Evolutionary conservation across 1,284 basidiomycete species (phyloP).

Genomic region (Ceratobasidium sp.): DNA sequence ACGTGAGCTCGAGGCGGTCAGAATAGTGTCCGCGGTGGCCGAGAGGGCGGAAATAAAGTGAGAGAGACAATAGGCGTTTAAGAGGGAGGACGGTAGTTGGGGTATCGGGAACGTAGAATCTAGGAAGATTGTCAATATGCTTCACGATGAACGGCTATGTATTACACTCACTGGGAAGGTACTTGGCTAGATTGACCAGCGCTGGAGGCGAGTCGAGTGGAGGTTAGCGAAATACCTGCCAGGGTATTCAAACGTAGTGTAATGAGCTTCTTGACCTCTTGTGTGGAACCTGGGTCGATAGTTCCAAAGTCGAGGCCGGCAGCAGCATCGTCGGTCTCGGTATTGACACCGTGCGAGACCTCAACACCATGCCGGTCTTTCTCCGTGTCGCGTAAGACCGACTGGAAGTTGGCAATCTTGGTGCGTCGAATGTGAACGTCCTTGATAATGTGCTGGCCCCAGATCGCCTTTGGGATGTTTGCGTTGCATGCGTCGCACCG

Average conservation of each 20-base stretch:
- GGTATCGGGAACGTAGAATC: slow-evolving; percentile 46
- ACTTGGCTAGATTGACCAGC: slow-evolving; percentile 35
- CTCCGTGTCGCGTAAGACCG: slow-evolving; percentile 61
- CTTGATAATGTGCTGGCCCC: slow-evolving; percentile 56
- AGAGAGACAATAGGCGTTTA: slow-evolving; percentile 29
- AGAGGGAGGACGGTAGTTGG: slow-evolving; percentile 18
- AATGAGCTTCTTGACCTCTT: slow-evolving; percentile 48
- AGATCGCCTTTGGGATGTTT: slow-evolving; percentile 55
- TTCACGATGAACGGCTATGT: slow-evolving; percentile 9
- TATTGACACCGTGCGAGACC: slow-evolving; percentile 50
- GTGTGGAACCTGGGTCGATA: slow-evolving; percentile 52
- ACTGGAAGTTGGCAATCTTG: slow-evolving; percentile 57
- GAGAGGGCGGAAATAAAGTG: slow-evolving; percentile 46
- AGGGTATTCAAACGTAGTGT: slow-evolving; percentile 49
- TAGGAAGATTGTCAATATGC: slow-evolving; percentile 26
- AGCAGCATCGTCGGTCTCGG: slow-evolving; percentile 51
- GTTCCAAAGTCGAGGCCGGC: slow-evolving; percentile 60
- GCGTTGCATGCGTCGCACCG: slow-evolving; percentile 62
- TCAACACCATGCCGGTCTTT: slow-evolving; percentile 63
- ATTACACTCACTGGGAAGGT: slow-evolving; percentile 38
- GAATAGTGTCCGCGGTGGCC: slow-evolving; percentile 64
- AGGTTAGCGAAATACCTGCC: slow-evolving; percentile 36
- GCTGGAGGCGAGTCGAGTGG: slow-evolving; percentile 43
- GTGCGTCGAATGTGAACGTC: slow-evolving; percentile 56
- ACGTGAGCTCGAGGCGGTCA: slow-evolving; percentile 58